Base-by-base conservation (phyloP, 371 early-diverging fungal genomes). In the Rhizopus stolonifer region DNA sequence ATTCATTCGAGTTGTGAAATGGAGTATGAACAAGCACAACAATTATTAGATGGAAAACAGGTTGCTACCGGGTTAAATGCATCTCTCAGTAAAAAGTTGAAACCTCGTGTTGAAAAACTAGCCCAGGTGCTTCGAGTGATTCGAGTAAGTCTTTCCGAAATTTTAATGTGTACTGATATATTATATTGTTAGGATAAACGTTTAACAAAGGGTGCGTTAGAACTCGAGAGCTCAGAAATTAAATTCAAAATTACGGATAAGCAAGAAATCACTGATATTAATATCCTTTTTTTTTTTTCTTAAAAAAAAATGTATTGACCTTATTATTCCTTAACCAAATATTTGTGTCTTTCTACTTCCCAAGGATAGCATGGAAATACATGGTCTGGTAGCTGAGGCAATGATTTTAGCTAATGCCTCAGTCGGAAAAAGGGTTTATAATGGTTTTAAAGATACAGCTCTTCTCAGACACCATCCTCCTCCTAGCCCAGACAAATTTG, bases 321-420 rank as follows among this genome's bases (percentile, higher is more conserved):
- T 24, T 29, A 39, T 10, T 38, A 49, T 47, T 1, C 46, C 54
- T 49, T 23, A 43, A 40, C 14, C 56, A 43, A 53, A 63, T 70
- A 65, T 54, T 69, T 44, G 10, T 43, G 26, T 55, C 14, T 34
- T 60, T 29, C 58, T 60, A 74, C 73, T 88, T 22, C 86, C 92
- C 1, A 94, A 95, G 58, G 74, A 83, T 49, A 72, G 87, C 13
- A 80, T 90, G 65, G 95, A 94, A 55, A 91, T 96, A 13, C 95
- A 98, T 71, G 87, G 88, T 6, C 75, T 99, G 9, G 93, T 99
- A 21, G 99, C 99, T 59, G 99, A 99, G 73, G 95, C 98, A 52
- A 99, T 99, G 99, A 84, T 99, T 57, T 79, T 99, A 54, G 99
- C 99, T 17, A 99, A 99, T 70, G 82, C 89, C 1, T 84, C 85